Base-by-base conservation (phyloP, 345 rosid species). In the Melaleuca alternifolia region DNA sequence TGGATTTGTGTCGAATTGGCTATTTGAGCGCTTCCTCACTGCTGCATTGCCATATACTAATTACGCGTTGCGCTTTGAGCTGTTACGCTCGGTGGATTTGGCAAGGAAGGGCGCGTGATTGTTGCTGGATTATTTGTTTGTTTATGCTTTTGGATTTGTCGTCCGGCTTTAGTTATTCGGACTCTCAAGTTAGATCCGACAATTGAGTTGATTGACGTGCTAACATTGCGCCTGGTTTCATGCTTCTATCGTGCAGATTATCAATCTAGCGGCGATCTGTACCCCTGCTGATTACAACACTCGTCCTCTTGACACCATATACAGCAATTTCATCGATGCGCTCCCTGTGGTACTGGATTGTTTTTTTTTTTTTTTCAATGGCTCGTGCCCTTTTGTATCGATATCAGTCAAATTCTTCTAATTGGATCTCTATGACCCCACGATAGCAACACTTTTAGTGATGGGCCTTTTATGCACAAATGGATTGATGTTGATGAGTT, bases 241-340 rank as follows among this genome's bases (percentile, higher is more conserved):
- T 71, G 79, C 37, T 18, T 52, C 10, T 5, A 41, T 54, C 23
- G 44, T 86, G 87, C 89, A 97, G 99, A 92, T 90, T 33, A 92
- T 97, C 82, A 97, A 97, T 91, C 97, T 97, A 18, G 99, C 99
- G 28, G 99, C 99, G 89, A 97, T 97, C 92, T 97, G 99, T 89
- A 97, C 99, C 65, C 99, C 99, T 21, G 99, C 99, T 13, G 99
- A 97, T 91, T 97, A 97, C 90, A 97, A 97, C 89, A 96, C 99
- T 56, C 99, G 99, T 87, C 99, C 99, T 10, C 93, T 97, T 83
- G 99, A 97, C 86, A 97, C 99, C 14, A 97, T 95, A 88, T 97
- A 95, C 94, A 97, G 99, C 93, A 97, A 97, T 85, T 97, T 97
- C 92, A 94, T 95, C 18, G 99, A 97, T 85, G 99, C 99, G 28